Percentiles rank a stretch among this genome's conserved stretches.
Evolutionary conservation across 345 rosid genomes (phyloP).

Genomic region (Aegle marmelos): DNA sequence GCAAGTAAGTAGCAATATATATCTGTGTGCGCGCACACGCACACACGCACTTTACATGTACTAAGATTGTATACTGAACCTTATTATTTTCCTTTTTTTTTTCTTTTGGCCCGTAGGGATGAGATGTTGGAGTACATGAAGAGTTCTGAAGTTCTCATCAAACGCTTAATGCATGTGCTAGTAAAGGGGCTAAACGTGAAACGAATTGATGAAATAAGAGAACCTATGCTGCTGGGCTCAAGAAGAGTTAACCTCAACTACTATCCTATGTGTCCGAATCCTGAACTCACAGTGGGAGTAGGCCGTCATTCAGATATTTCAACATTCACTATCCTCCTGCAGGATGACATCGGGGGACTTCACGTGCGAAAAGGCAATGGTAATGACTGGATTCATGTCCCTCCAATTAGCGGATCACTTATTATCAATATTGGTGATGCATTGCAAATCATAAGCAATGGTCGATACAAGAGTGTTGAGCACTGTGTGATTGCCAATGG

Average conservation of each 20-base stretch:
- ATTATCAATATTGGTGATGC: conserved; percentile 28
- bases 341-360: conserved; percentile 43
- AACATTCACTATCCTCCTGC: conserved; percentile 16
- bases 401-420: conserved; percentile 15
- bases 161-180: conserved; percentile 29
- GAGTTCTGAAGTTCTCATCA: conserved; percentile 34
- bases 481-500: conserved; percentile 19
- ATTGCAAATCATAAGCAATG: conserved; percentile 6
- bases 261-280: conserved; percentile 45
- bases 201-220: conserved; percentile 33
- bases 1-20: conserved; percentile 24
- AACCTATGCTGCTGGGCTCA: conserved; percentile 35
- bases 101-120: not conserved
- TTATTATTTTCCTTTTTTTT: too few relatives aligned
- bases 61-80: too few relatives aligned
- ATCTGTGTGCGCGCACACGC: too few relatives aligned
- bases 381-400: conserved; percentile 20
- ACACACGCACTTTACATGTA: too few relatives aligned
- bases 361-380: conserved; percentile 27
- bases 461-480: not conserved
- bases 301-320: conserved; percentile 43
- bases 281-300: conserved; percentile 42
- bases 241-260: conserved; percentile 38
- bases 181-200: conserved; percentile 39
- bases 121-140: conserved; percentile 43